These are phyloP conservation scores for Lonicera japonica DNA, from an alignment of 129 eudicot genomes.

Conservation along the genomic window DNA sequence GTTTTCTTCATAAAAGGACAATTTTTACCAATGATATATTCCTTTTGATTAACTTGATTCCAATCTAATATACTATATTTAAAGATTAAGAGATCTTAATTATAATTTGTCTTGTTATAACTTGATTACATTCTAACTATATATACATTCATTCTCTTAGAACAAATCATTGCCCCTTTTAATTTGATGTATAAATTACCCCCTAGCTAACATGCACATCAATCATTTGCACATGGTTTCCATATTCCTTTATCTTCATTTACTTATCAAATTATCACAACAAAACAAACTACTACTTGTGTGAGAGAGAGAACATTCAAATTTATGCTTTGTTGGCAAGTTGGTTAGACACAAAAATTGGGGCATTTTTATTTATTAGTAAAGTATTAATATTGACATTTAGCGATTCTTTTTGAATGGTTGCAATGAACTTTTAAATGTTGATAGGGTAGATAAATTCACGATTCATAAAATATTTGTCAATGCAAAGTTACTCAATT, in stretches of 20 bases:
- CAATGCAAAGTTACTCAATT: too few relatives aligned
- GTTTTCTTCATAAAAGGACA: conserved; percentile 7
- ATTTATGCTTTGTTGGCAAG: too few relatives aligned
- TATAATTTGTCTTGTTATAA: conserved; percentile 3
- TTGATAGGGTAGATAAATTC: too few relatives aligned
- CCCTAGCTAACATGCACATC: conserved; percentile 36
- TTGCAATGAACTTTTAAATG: too few relatives aligned
- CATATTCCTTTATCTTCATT: conserved; percentile 34
- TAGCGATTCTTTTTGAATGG: too few relatives aligned
- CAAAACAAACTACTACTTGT: conserved; percentile 14
- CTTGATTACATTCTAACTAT: background rate
- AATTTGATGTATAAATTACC: conserved; percentile 1
- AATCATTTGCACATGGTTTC: conserved; percentile 50
- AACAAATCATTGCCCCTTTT: conserved; percentile 19
- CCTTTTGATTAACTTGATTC: conserved; percentile 8
- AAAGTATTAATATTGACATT: too few relatives aligned
- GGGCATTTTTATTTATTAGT: too few relatives aligned
- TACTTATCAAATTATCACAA: conserved; percentile 20
- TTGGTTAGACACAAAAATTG: too few relatives aligned
- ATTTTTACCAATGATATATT: conserved; percentile 8
- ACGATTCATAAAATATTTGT: too few relatives aligned
- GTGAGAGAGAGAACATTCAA: conserved; percentile 7
- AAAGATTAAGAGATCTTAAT: too few relatives aligned
- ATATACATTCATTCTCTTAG: conserved; percentile 10
- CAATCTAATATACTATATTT: background rate